Percentiles rank a stretch among this genome's conserved stretches.
Evolutionary conservation across 306 rosid genomes (phyloP).

Genomic region (Lagenaria siceraria): DNA sequence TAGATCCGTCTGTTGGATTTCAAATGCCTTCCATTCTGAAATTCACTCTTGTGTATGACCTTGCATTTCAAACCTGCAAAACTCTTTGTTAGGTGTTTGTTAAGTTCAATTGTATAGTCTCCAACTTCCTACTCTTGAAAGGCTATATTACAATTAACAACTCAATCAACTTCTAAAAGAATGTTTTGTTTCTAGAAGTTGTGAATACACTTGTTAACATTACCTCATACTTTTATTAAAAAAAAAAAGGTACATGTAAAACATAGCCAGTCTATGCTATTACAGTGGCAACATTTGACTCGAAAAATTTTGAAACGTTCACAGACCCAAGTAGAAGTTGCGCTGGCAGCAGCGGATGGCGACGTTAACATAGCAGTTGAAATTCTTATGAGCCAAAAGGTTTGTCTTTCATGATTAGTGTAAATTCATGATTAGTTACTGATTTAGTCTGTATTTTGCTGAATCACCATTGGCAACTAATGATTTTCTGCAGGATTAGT

Average conservation of each 20-base stretch:
- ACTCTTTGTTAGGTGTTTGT: background rate
- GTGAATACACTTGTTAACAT: background rate
- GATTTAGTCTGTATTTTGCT: background rate
- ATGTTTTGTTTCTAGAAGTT: background rate
- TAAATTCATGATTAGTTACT: background rate
- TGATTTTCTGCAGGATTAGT: constrained; percentile 2
- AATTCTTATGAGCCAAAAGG: constrained; percentile 98
- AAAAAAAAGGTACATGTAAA: background rate
- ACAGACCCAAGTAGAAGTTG: constrained; percentile 98
- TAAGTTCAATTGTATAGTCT: background rate
- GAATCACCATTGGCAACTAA: background rate
- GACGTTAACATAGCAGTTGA: constrained; percentile 84
- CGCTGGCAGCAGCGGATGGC: constrained; percentile 95
- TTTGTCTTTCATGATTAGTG: constrained; percentile 8
- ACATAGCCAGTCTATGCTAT: background rate
- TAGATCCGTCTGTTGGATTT: background rate
- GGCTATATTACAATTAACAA: background rate
- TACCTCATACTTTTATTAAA: background rate
- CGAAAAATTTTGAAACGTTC: constrained; percentile 11
- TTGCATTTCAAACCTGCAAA: background rate
- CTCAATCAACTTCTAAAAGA: background rate
- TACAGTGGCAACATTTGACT: background rate
- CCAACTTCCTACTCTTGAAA: background rate
- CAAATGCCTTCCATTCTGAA: background rate
- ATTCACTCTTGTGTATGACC: background rate